Evolutionary conservation across 2,329 filamentous ascomycete genomes (phyloP).

Genomic region (Ramichloridium luteum): DNA sequence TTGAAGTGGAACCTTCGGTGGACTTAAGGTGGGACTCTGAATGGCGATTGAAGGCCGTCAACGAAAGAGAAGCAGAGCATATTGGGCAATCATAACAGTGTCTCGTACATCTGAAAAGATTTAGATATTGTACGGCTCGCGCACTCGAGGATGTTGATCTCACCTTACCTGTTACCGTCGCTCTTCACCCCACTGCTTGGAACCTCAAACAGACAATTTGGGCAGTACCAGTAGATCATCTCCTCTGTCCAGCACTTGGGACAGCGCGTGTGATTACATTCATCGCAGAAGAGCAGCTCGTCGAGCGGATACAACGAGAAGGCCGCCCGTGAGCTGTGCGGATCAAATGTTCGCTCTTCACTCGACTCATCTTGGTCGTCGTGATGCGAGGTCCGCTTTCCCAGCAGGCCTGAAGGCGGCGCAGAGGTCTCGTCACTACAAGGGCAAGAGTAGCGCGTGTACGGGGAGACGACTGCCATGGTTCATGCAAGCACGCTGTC

Average conservation of each 20-base stretch:
- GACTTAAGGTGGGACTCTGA: constrained; percentile 19
- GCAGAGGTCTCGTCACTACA: constrained; percentile 41
- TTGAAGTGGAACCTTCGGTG: constrained; percentile 7
- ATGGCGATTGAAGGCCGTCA: constrained; percentile 55
- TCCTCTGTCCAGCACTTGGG: constrained; percentile 86
- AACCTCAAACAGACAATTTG: constrained; percentile 89
- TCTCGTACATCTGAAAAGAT: constrained; percentile 55
- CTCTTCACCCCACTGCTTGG: constrained; percentile 84
- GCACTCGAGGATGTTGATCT: too few relatives aligned
- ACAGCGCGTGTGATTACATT: constrained; percentile 92
- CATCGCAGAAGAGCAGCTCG: constrained; percentile 89
- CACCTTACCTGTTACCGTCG: constrained; percentile 73
- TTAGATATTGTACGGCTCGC: too few relatives aligned
- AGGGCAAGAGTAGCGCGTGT: constrained; percentile 53
- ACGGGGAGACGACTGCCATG: too few relatives aligned
- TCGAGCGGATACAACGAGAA: constrained; percentile 90
- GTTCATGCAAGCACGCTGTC: too few relatives aligned
- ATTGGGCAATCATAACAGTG: constrained; percentile 94
- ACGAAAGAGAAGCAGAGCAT: constrained; percentile 68
- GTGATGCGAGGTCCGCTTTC: constrained; percentile 24
- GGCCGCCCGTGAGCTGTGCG: constrained; percentile 69
- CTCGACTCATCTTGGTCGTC: constrained; percentile 20
- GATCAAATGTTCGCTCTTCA: constrained; percentile 73
- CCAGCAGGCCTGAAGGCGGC: constrained; percentile 23
- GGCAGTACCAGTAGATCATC: constrained; percentile 89